phyloP scores from a whole-genome alignment of 2,329 filamentous ascomycete genomes.

The Knoxdaviesia proteae region DNA sequence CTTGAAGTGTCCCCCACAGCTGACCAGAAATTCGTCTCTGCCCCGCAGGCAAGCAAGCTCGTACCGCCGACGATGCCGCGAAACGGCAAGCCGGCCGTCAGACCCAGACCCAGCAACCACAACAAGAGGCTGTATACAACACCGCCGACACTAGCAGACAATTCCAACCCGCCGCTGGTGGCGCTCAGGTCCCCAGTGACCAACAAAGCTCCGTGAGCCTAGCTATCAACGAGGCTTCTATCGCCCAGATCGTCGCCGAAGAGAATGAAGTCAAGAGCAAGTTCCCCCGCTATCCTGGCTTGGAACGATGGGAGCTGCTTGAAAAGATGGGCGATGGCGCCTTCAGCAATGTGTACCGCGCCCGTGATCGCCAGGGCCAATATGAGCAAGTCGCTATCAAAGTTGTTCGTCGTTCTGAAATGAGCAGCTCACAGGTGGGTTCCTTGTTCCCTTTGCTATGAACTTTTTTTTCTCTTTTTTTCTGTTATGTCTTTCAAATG shows the following conservation, averaged over 20 bases:
- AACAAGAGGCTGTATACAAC: no score
- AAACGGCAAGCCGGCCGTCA: slow-evolving; percentile 8
- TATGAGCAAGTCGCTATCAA: slow-evolving; percentile 78
- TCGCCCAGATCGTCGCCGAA: slow-evolving; percentile 75
- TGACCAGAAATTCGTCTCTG: slow-evolving; percentile 5
- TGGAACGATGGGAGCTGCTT: slow-evolving; percentile 65
- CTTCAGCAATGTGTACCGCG: slow-evolving; percentile 96
- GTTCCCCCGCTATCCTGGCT: slow-evolving; percentile 65
- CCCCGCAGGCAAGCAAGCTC: slow-evolving; percentile 62
- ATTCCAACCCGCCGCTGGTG: not conserved
- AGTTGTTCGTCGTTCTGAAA: slow-evolving; percentile 95
- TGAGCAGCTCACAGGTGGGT: slow-evolving; percentile 97
- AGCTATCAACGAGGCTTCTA: slow-evolving; percentile 40
- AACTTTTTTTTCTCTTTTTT: slow-evolving; percentile 8
- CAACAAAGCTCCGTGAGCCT: not conserved
- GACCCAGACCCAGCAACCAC: not conserved
- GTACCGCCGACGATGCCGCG: slow-evolving; percentile 30
- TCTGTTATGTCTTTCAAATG: slow-evolving; percentile 9
- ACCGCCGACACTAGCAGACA: not conserved
- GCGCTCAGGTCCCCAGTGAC: not conserved
- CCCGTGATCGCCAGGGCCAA: slow-evolving; percentile 50
- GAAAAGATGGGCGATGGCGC: slow-evolving; percentile 98
- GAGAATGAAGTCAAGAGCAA: slow-evolving; percentile 73
- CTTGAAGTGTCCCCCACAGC: not conserved
- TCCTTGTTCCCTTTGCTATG: slow-evolving; percentile 1